Conservation (phyloP, 139 green algal genomes). For the Desmodesmus armatus region DNA sequence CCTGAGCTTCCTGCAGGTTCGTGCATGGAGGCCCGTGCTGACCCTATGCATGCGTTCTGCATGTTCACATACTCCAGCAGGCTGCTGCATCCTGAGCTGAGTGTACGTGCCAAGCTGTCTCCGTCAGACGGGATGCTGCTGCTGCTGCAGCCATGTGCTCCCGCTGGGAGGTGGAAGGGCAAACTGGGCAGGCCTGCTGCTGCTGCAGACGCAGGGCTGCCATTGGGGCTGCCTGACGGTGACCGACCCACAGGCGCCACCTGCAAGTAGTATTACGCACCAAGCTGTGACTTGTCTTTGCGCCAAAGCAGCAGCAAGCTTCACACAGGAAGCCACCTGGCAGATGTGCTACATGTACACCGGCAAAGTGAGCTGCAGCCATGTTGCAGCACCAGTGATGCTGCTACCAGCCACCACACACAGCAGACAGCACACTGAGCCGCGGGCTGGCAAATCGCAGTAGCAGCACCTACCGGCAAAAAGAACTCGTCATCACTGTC, state of each 20-base stretch:
- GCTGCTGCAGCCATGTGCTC: background rate
- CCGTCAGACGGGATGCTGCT: background rate
- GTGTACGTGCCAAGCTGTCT: constrained; percentile 13
- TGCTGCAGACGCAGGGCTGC: background rate
- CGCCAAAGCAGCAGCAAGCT: background rate
- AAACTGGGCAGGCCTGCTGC: background rate
- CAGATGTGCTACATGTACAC: background rate
- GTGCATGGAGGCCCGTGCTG: background rate
- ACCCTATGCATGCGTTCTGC: background rate
- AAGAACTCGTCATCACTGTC: constrained; percentile 42
- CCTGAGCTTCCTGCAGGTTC: too few relatives aligned
- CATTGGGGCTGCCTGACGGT: background rate
- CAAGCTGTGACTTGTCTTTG: too few relatives aligned
- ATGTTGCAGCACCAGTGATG: too few relatives aligned
- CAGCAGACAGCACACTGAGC: too few relatives aligned
- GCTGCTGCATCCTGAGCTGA: constrained; percentile 36
- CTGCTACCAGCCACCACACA: too few relatives aligned
- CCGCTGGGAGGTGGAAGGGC: background rate
- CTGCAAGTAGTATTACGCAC: too few relatives aligned
- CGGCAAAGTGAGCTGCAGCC: too few relatives aligned
- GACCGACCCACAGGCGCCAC: constrained; percentile 2
- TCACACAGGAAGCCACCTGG: background rate
- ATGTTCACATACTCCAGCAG: constrained; percentile 30
- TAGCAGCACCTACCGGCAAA: constrained; percentile 17
- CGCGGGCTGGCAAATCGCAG: too few relatives aligned